Percentiles rank a stretch among this genome's conserved stretches.
phyloP scores from a whole-genome alignment of 2,329 filamentous ascomycete species.

The Trichoderma asperellum region DNA sequence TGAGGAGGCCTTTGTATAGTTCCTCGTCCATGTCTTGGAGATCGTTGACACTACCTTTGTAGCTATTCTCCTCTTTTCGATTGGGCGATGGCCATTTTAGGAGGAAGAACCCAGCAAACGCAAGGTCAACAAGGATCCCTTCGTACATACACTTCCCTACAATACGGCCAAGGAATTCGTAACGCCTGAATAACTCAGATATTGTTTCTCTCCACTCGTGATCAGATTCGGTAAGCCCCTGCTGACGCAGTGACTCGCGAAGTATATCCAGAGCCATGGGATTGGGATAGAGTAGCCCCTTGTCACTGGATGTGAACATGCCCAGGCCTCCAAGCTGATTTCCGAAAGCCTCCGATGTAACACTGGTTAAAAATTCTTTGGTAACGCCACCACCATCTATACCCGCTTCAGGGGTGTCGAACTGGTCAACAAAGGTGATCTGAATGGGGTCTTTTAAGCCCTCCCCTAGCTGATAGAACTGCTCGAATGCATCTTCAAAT shows the following conservation, averaged over 20 bases:
- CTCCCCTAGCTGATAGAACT: conserved; percentile 81
- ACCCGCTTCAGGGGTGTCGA: conserved; percentile 82
- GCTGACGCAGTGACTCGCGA: conserved; percentile 59
- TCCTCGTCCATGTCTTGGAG: conserved; percentile 88
- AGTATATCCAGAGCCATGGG: conserved; percentile 74
- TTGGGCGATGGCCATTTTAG: conserved; percentile 89
- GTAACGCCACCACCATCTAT: conserved; percentile 97
- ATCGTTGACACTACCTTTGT: conserved; percentile 93
- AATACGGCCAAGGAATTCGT: conserved; percentile 89
- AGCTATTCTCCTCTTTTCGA: conserved; percentile 65
- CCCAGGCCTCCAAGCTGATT: conserved; percentile 49
- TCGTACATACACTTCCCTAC: conserved; percentile 98
- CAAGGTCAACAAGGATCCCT: conserved; percentile 89
- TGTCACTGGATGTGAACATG: conserved; percentile 82
- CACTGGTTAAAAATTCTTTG: conserved; percentile 91
- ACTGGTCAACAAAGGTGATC: conserved; percentile 94
- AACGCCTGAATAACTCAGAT: conserved; percentile 68
- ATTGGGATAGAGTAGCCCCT: conserved; percentile 88
- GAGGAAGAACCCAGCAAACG: conserved; percentile 93
- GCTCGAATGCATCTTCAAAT: conserved; percentile 82
- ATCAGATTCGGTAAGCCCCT: conserved; percentile 56
- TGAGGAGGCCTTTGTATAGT: conserved; percentile 81
- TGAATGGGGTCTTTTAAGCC: conserved; percentile 93
- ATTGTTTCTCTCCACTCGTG: conserved; percentile 62
- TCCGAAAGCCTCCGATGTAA: conserved; percentile 83